These are phyloP conservation scores for Penicillium glabrum DNA, from an alignment of 2,329 filamentous ascomycete genomes.

Conservation along the genomic window DNA sequence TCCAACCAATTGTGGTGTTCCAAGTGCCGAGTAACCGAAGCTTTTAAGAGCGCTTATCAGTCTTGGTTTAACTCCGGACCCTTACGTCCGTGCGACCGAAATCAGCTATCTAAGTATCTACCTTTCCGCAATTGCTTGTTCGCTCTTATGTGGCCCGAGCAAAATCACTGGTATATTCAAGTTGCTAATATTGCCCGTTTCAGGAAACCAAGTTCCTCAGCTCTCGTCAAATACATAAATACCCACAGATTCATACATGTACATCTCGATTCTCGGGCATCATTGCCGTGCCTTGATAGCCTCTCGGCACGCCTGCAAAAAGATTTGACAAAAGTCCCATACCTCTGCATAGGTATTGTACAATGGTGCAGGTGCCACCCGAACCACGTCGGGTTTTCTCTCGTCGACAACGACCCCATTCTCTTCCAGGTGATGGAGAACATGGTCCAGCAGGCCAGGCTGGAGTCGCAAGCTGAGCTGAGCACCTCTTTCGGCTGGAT, in stretches of 20 bases:
- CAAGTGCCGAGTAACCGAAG: conserved; percentile 22
- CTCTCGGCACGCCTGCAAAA: conserved; percentile 49
- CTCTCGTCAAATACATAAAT: neutral
- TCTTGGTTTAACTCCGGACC: neutral
- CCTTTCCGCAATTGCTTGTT: too few relatives aligned
- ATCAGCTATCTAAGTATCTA: too few relatives aligned
- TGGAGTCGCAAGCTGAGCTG: conserved; percentile 74
- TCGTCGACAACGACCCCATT: conserved; percentile 77
- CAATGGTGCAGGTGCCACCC: conserved; percentile 78
- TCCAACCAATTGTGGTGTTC: neutral
- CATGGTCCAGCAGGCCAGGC: conserved; percentile 67
- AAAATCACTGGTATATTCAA: too few relatives aligned
- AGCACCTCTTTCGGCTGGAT: conserved; percentile 68
- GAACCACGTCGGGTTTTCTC: conserved; percentile 79
- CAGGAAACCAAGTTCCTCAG: neutral
- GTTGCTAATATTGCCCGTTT: too few relatives aligned
- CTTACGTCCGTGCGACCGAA: neutral
- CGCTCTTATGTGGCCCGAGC: too few relatives aligned
- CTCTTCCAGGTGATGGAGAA: conserved; percentile 64
- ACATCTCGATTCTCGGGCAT: neutral
- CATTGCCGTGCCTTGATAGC: conserved; percentile 27
- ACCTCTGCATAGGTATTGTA: conserved; percentile 82
- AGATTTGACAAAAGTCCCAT: conserved; percentile 58
- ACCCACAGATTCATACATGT: neutral
- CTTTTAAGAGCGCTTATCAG: neutral